These are phyloP conservation scores for Trametes punicea DNA, from an alignment of 768 basidiomycete genomes.

Conservation along the genomic window DNA sequence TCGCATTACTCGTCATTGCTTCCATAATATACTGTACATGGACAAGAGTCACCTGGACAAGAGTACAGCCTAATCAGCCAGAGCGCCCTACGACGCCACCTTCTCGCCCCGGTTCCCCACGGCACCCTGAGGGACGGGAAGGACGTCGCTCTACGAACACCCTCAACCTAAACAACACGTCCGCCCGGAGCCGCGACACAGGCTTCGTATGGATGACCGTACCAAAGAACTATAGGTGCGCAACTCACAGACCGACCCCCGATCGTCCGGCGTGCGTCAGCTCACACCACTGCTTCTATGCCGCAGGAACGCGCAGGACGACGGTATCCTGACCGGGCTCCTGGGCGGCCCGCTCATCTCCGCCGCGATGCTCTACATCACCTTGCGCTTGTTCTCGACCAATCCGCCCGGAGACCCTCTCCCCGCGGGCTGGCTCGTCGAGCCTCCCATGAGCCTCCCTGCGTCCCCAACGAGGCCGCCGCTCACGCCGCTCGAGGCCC, in stretches of 20 bases:
- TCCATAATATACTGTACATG: conserved; percentile 61
- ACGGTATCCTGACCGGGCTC: conserved; percentile 81
- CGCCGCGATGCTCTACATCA: conserved; percentile 59
- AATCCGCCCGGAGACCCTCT: conserved; percentile 33
- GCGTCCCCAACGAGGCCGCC: conserved; percentile 30
- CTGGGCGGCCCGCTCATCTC: conserved; percentile 83
- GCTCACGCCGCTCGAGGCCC: conserved; percentile 48
- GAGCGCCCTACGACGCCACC: conserved; percentile 13
- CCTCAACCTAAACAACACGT: conserved; percentile 19
- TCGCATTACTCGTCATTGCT: conserved; percentile 49
- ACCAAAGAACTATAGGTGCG: conserved; percentile 79
- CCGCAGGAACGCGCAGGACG: conserved; percentile 72
- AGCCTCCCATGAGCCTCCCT: conserved; percentile 57
- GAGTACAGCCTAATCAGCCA: conserved; percentile 13
- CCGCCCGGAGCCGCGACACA: conserved; percentile 47
- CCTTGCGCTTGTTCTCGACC: conserved; percentile 31
- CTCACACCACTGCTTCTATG: not conserved
- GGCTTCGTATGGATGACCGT: conserved; percentile 90
- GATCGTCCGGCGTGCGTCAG: not conserved
- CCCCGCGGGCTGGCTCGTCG: conserved; percentile 74
- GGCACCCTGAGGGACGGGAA: conserved; percentile 45
- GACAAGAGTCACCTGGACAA: conserved; percentile 50
- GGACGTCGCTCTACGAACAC: conserved; percentile 35
- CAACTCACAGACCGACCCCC: not conserved
- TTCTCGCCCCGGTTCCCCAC: conserved; percentile 38